Evolutionary conservation across 208 protist genomes (phyloP).

Genomic region (Leishmania gerbilli): DNA sequence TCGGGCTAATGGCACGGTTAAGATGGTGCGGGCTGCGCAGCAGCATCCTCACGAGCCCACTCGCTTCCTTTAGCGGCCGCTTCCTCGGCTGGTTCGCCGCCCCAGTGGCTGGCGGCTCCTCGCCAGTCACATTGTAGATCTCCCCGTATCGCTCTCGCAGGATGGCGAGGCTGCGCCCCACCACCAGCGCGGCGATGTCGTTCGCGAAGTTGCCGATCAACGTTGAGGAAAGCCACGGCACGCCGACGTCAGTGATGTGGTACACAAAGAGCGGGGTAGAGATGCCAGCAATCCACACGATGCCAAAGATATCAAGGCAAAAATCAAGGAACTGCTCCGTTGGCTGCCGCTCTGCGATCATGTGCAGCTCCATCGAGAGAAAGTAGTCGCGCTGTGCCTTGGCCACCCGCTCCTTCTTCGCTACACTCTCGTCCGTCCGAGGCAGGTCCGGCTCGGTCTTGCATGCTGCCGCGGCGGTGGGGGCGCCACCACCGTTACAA

Average conservation of each 20-base stretch:
- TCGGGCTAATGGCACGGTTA: constrained; percentile 75
- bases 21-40: constrained; percentile 58
- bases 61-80: constrained; percentile 21
- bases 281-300: constrained; percentile 76
- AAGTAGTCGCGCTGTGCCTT: constrained; percentile 54
- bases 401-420: constrained; percentile 21
- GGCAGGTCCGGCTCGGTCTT: constrained; percentile 6
- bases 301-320: constrained; percentile 84
- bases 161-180: constrained; percentile 45
- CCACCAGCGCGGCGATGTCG: constrained; percentile 77
- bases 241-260: constrained; percentile 47
- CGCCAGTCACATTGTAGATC: constrained; percentile 31
- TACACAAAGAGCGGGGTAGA: constrained; percentile 58
- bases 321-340: constrained; percentile 81
- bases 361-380: constrained; percentile 51
- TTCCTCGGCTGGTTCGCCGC: constrained; percentile 7
- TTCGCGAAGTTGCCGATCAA: constrained; percentile 78
- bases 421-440: background rate
- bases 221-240: constrained; percentile 56
- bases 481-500: background rate
- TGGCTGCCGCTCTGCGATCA: constrained; percentile 59
- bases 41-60: constrained; percentile 20
- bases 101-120: background rate
- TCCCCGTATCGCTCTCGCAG: constrained; percentile 26
- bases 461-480: background rate